A percentile compares a stretch with the other conserved stretches of the same genome.
Evolutionary conservation across 352 stramenopile species (phyloP).

Genomic region (Phytophthora multivora): DNA sequence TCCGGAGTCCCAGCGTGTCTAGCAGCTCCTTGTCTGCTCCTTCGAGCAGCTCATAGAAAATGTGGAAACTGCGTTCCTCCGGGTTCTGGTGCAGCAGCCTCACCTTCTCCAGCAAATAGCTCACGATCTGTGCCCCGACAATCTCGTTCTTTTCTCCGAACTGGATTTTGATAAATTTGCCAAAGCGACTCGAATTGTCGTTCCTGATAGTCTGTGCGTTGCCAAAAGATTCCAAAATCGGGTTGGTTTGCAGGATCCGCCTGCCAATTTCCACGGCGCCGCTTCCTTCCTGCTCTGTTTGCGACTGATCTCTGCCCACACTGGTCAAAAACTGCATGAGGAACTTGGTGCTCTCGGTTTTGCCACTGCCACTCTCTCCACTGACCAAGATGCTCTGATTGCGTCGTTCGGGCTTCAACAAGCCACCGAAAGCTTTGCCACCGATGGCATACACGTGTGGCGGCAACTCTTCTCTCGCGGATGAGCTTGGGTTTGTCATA

Average conservation of each 20-base stretch:
- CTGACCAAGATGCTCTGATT: slow-evolving; percentile 95
- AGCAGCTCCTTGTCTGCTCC: slow-evolving; percentile 71
- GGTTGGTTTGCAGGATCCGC: slow-evolving; percentile 95
- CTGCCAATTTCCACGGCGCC: slow-evolving; percentile 78
- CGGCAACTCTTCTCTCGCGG: slow-evolving; percentile 28
- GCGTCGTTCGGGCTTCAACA: slow-evolving; percentile 58
- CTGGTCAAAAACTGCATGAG: slow-evolving; percentile 96
- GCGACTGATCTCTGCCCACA: slow-evolving; percentile 58
- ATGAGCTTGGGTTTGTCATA: slow-evolving; percentile 30
- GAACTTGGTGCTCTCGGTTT: slow-evolving; percentile 97
- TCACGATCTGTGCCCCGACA: slow-evolving; percentile 93
- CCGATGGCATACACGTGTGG: slow-evolving; percentile 94
- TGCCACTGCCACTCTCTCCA: slow-evolving; percentile 93
- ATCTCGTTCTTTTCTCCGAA: slow-evolving; percentile 86
- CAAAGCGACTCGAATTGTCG: slow-evolving; percentile 96
- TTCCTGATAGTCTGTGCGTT: slow-evolving; percentile 97
- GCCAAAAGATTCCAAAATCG: slow-evolving; percentile 97
- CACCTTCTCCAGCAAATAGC: slow-evolving; percentile 98
- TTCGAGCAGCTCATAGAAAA: slow-evolving; percentile 96
- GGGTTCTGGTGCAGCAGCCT: slow-evolving; percentile 93
- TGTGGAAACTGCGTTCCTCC: slow-evolving; percentile 94
- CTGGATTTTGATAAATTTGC: slow-evolving; percentile 96
- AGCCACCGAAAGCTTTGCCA: slow-evolving; percentile 78
- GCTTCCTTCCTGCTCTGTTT: slow-evolving; percentile 17
- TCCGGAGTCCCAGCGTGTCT: slow-evolving; percentile 62